Base-by-base conservation (phyloP, 1,284 basidiomycete genomes). In the Tausonia pullulans region DNA sequence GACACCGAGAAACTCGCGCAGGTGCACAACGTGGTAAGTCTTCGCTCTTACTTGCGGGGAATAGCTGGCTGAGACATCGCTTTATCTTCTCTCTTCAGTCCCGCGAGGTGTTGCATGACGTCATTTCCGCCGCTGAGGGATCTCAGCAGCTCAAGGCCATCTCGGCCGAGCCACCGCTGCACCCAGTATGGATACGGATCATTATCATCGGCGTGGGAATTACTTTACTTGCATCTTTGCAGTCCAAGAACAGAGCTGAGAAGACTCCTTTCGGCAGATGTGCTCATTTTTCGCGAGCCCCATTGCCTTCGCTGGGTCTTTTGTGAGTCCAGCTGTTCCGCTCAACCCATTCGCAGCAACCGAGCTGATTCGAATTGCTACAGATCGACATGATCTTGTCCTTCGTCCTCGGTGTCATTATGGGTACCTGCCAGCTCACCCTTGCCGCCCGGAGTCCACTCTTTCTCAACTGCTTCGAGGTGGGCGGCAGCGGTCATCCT, bases 391-490 rank as follows among this genome's bases (percentile, higher is more conserved):
- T 41, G 40, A 14, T 16, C 27, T 57, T 45, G 14, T 40, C 3
- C 40, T 3, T 50, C 54, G 46, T 62, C 9, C 61, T 66, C 41
- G 65, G 65, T 5, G 44, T 57, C 14, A 56, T 66, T 5, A 66
- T 66, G 65, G 65, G 65, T 11, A 39, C 45, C 2, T 66, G 65
- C 50, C 65, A 66, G 49, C 53, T 62, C 44, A 65, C 64, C 3
- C 53, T 66, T 13, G 65, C 65, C 8, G 58, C 57, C 8, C 50
- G 53, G 14, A 66, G 63, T 16, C 65, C 65, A 1, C 49, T 66
- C 1, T 63, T 66, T 39, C 43, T 54, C 6, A 66, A 66, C 46
- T 62, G 65, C 54, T 66, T 66, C 14, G 65, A 66, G 52, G 65
- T 66, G 3, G 44, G 63, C 41, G 39, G 4, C 10, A n/a, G 14